Conservation (phyloP, 2,329 filamentous ascomycete genomes). For the Dactylonectria estremocensis region DNA sequence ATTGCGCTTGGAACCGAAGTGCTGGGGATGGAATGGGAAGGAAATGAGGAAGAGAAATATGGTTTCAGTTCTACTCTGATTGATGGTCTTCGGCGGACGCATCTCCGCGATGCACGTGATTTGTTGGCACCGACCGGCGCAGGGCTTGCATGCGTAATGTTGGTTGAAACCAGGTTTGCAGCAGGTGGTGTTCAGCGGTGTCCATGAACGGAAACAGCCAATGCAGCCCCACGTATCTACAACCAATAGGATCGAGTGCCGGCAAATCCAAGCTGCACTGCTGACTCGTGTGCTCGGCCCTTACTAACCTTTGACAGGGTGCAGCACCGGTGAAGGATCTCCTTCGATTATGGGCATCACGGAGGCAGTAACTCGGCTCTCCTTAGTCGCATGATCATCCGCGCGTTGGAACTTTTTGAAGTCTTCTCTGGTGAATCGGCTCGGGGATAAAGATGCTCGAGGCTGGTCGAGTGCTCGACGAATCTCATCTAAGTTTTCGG, state of each 20-base stretch:
- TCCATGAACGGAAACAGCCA: background rate
- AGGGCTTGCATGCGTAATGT: background rate
- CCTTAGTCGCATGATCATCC: conserved; percentile 51
- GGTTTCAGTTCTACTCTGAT: background rate
- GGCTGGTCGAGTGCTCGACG: conserved; percentile 15
- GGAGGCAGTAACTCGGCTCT: conserved; percentile 50
- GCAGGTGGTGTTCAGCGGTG: background rate
- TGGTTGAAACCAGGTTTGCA: conserved; percentile 4
- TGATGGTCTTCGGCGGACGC: background rate
- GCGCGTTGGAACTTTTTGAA: conserved; percentile 50
- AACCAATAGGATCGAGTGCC: background rate
- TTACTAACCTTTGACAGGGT: background rate
- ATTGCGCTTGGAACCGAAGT: conserved; percentile 3
- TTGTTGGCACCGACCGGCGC: background rate
- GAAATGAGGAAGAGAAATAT: background rate
- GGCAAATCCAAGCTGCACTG: background rate
- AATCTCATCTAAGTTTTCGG: conserved; percentile 38
- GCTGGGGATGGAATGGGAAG: background rate
- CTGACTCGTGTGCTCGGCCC: too few relatives aligned
- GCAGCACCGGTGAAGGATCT: background rate
- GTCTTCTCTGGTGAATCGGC: conserved; percentile 50
- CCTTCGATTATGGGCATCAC: conserved; percentile 52
- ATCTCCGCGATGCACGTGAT: conserved; percentile 1
- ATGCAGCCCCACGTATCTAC: background rate
- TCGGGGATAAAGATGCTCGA: conserved; percentile 54